phyloP scores from a whole-genome alignment of 1,284 basidiomycete species.

The Vanrija sp. region DNA sequence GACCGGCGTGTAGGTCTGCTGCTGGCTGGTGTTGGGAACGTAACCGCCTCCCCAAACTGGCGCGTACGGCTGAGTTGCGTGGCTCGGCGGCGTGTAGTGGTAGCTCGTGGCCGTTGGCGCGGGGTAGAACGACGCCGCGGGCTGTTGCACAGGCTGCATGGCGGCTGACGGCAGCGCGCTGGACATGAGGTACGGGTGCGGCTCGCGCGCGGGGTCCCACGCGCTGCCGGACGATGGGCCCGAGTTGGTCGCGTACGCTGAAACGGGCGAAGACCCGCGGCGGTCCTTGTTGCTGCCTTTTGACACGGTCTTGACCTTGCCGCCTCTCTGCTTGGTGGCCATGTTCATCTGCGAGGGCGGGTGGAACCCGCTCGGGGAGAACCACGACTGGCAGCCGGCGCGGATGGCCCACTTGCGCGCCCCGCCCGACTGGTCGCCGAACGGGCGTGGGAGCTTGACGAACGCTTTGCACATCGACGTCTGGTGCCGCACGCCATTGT shows the following conservation, averaged over 20 bases:
- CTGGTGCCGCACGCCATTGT: slow-evolving; percentile 50
- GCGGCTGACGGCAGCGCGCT: not conserved
- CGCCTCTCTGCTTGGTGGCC: slow-evolving; percentile 2
- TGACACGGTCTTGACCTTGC: not conserved
- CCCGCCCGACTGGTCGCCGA: slow-evolving; percentile 47
- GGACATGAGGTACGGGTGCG: slow-evolving; percentile 4
- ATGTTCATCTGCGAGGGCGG: slow-evolving; percentile 20
- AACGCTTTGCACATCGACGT: slow-evolving; percentile 49
- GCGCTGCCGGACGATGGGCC: slow-evolving; percentile 13
- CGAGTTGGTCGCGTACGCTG: not conserved
- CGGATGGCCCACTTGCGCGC: slow-evolving; percentile 49
- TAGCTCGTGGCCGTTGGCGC: not conserved
- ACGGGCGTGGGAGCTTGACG: slow-evolving; percentile 46
- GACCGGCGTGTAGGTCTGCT: not conserved
- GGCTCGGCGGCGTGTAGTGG: not conserved
- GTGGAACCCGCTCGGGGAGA: slow-evolving; percentile 38
- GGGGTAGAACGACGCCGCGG: not conserved
- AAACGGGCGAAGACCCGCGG: not conserved
- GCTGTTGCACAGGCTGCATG: not conserved
- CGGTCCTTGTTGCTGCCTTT: slow-evolving; percentile 7
- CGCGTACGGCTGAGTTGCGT: not conserved
- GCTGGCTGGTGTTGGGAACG: too few relatives aligned
- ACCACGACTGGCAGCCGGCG: slow-evolving; percentile 46
- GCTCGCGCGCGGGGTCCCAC: slow-evolving; percentile 10
- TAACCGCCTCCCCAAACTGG: too few relatives aligned